Evolutionary conservation across 768 basidiomycete species (phyloP).

Genomic region (Lactifluus pinguis): DNA sequence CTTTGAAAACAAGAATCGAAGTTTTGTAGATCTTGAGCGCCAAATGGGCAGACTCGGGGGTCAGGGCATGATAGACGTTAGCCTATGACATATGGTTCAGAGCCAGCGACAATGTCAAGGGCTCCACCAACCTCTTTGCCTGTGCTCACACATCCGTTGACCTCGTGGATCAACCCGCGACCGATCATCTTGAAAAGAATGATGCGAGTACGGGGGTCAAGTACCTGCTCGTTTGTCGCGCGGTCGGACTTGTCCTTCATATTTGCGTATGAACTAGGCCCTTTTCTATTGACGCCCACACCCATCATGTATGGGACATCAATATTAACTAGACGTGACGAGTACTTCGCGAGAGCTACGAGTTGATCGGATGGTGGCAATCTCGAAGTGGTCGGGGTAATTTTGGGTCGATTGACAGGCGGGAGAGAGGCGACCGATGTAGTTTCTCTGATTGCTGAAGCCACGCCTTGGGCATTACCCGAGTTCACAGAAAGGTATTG

Average conservation of each 20-base stretch:
- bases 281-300: conserved; percentile 85
- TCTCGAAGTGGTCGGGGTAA: conserved; percentile 29
- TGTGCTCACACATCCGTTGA: conserved; percentile 95
- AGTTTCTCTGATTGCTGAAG: conserved; percentile 42
- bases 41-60: conserved; percentile 47
- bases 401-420: conserved; percentile 57
- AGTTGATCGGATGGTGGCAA: conserved; percentile 66
- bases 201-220: conserved; percentile 90
- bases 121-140: conserved; percentile 80
- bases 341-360: conserved; percentile 65
- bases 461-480: conserved; percentile 53
- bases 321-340: conserved; percentile 64
- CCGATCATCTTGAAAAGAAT: conserved; percentile 97
- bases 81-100: conserved; percentile 42
- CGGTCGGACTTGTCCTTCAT: conserved; percentile 94
- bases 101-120: neutral
- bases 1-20: conserved; percentile 94
- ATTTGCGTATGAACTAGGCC: conserved; percentile 79
- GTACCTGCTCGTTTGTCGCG: conserved; percentile 93
- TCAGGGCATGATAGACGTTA: conserved; percentile 90
- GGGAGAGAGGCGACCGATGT: conserved; percentile 54
- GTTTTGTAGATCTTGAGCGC: conserved; percentile 99
- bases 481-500: conserved; percentile 84
- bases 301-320: conserved; percentile 59
- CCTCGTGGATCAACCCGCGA: conserved; percentile 74